Percentiles rank a stretch among this genome's conserved stretches.
phyloP scores from a whole-genome alignment of 106 monocot genomes.

The Acorus calamus region DNA sequence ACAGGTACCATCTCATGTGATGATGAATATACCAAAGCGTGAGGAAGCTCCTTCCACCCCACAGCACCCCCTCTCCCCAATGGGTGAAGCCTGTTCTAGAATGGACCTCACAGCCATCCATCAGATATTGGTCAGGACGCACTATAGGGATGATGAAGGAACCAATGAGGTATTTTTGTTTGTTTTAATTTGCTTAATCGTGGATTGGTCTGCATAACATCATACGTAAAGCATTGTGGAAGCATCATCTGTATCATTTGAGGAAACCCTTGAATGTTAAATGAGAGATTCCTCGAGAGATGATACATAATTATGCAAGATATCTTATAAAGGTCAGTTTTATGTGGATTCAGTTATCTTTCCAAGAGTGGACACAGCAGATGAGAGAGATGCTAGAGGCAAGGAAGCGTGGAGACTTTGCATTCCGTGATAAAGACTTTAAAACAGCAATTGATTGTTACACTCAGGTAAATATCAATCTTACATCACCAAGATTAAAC shows the following conservation, averaged over 20 bases:
- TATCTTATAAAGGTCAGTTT: not conserved
- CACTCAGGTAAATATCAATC: constrained; percentile 43
- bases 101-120: constrained; percentile 98
- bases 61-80: constrained; percentile 58
- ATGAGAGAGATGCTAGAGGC: constrained; percentile 87
- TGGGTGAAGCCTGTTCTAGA: constrained; percentile 93
- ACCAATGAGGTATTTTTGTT: constrained; percentile 61
- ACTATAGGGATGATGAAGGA: constrained; percentile 92
- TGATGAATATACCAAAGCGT: constrained; percentile 66
- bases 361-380: constrained; percentile 95
- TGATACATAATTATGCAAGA: not conserved
- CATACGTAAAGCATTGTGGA: too few relatives aligned
- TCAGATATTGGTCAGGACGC: constrained; percentile 64
- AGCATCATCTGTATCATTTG: too few relatives aligned
- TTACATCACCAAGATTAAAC: not conserved
- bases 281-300: too few relatives aligned
- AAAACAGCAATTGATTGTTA: constrained; percentile 80
- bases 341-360: constrained; percentile 51
- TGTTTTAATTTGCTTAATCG: not conserved
- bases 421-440: constrained; percentile 87
- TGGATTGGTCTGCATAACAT: too few relatives aligned
- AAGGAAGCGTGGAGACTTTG: constrained; percentile 77
- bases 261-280: too few relatives aligned
- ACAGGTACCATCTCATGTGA: constrained; percentile 85
- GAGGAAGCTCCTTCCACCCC: constrained; percentile 48